Evolutionary conservation across 441 rosid species (phyloP).

Genomic region (Croton laevigatus): DNA sequence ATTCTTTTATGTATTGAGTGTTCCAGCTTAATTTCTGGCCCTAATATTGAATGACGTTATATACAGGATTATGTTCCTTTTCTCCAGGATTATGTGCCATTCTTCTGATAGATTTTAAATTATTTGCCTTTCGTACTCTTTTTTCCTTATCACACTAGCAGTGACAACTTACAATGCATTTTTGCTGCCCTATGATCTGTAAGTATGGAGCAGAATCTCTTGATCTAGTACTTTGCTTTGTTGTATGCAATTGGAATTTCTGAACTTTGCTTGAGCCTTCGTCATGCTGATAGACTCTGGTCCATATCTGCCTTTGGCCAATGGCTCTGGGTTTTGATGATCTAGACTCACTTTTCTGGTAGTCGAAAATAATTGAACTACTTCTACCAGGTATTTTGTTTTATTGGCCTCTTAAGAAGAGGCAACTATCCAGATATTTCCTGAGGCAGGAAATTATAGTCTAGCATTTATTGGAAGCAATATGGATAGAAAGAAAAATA

Average conservation of each 20-base stretch:
- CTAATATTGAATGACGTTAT: background rate
- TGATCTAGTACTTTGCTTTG: background rate
- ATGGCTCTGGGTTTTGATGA: background rate
- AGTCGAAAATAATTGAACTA: background rate
- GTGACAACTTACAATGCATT: background rate
- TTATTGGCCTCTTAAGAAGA: background rate
- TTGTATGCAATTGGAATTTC: background rate
- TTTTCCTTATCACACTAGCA: background rate
- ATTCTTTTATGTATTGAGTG: conserved; percentile 20
- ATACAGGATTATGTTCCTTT: background rate
- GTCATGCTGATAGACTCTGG: background rate
- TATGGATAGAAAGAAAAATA: background rate
- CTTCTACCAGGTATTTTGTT: background rate
- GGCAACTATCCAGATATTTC: background rate
- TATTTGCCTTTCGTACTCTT: background rate
- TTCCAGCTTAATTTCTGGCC: conserved; percentile 9
- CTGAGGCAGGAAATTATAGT: background rate
- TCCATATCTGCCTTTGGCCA: background rate
- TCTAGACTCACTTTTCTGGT: background rate
- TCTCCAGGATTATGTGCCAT: background rate
- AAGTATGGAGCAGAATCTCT: background rate
- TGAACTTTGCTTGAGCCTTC: background rate
- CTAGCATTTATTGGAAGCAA: background rate
- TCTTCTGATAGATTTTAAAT: background rate
- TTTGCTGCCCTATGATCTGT: conserved; percentile 4